Percentiles rank a stretch among this genome's conserved stretches.
phyloP scores from a whole-genome alignment of 108 stramenopile species.

The Skeletonema potamos region DNA sequence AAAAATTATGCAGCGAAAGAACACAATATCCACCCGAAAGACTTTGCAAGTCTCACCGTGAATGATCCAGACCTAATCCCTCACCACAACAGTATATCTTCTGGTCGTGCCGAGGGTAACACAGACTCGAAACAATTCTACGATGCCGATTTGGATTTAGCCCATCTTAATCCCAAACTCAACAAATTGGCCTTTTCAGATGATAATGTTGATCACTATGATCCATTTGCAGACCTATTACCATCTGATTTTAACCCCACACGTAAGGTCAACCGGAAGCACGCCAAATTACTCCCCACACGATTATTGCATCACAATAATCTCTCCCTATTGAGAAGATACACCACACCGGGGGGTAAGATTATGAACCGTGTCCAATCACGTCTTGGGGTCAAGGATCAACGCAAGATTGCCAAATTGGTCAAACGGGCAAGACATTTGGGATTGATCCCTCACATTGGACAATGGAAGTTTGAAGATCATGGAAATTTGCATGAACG shows the following conservation, averaged over 20 bases:
- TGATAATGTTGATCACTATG: conserved; percentile 51
- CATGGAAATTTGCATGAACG: conserved; percentile 66
- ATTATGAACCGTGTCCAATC: conserved; percentile 82
- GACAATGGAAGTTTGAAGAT: conserved; percentile 76
- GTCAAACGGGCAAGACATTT: conserved; percentile 77
- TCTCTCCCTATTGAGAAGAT: conserved; percentile 61
- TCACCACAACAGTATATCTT: conserved; percentile 38
- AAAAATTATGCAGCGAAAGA: conserved; percentile 55
- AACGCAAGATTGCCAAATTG: conserved; percentile 76
- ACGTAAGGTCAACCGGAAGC: conserved; percentile 66
- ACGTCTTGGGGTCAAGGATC: conserved; percentile 82
- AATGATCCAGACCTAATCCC: conserved; percentile 46
- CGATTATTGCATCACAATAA: conserved; percentile 83
- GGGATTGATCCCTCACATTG: conserved; percentile 75
- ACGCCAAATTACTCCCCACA: conserved; percentile 68
- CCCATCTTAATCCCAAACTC: conserved; percentile 19
- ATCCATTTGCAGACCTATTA: conserved; percentile 76
- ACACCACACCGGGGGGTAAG: conserved; percentile 76
- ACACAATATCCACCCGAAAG: conserved; percentile 45
- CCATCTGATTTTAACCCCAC: conserved; percentile 77
- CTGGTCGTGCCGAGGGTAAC: conserved; percentile 5
- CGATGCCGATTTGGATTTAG: conserved; percentile 53
- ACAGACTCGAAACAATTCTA: conserved; percentile 2
- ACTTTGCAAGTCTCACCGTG: conserved; percentile 58
- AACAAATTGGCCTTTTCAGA: conserved; percentile 39